phyloP scores from a whole-genome alignment of 164 flowering plant species.

The Magnolia officinalis region DNA sequence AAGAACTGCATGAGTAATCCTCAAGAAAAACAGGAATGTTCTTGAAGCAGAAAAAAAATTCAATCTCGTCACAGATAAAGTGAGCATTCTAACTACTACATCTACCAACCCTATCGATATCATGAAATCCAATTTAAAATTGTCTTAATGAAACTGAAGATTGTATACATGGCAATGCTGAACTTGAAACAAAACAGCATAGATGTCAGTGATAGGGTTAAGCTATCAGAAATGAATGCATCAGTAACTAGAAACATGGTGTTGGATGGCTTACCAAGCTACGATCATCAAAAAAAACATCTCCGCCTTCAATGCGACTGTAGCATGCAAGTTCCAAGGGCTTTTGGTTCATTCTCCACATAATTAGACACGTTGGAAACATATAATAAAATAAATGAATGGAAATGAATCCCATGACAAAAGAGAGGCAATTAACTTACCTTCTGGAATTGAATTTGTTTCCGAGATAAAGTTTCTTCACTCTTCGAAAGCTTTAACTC shows the following conservation, averaged over 20 bases:
- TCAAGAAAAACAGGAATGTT: neutral
- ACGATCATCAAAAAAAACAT: slow-evolving; percentile 86
- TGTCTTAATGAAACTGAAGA: neutral
- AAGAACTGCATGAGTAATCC: neutral
- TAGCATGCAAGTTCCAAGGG: slow-evolving; percentile 92
- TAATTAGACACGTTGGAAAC: neutral
- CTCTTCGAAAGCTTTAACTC: slow-evolving; percentile 83
- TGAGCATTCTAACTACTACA: neutral
- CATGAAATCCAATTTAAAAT: neutral
- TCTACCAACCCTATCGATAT: neutral
- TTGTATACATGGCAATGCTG: neutral
- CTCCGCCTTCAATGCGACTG: slow-evolving; percentile 86
- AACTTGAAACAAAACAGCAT: neutral
- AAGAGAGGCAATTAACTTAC: slow-evolving; percentile 29
- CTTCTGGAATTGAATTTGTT: slow-evolving; percentile 72
- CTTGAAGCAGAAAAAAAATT: neutral
- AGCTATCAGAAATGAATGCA: neutral
- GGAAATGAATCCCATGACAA: neutral
- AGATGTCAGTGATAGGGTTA: neutral
- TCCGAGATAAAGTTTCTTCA: slow-evolving; percentile 91
- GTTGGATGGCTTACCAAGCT: slow-evolving; percentile 58
- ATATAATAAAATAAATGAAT: neutral
- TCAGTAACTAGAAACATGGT: neutral
- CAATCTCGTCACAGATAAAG: neutral
- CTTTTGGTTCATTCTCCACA: slow-evolving; percentile 32